Evolutionary conservation across 306 rosid species (phyloP).

Genomic region (Castanea crenata): DNA sequence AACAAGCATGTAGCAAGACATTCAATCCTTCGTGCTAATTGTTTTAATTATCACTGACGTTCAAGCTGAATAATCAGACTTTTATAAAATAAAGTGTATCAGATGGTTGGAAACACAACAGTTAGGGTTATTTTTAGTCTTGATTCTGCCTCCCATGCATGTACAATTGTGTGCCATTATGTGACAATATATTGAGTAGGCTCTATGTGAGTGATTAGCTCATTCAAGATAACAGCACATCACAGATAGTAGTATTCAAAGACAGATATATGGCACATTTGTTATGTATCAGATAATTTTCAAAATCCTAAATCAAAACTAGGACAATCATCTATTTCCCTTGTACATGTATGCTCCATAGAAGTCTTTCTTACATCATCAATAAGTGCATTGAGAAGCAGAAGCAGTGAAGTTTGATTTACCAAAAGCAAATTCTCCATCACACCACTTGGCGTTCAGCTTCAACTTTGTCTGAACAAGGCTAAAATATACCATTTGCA

Average conservation of each 20-base stretch:
- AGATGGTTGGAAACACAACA: not conserved
- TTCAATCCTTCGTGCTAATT: not conserved
- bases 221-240: no score
- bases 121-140: not conserved
- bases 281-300: conserved; percentile 17
- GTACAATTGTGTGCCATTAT: not conserved
- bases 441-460: conserved; percentile 23
- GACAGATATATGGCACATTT: no score
- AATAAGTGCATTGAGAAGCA: conserved; percentile 24
- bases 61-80: not conserved
- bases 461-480: conserved; percentile 34
- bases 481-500: conserved; percentile 25
- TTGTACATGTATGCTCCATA: conserved; percentile 34
- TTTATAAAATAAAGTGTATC: not conserved
- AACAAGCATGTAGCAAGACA: not conserved
- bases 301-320: conserved; percentile 83
- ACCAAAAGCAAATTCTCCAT: conserved; percentile 24
- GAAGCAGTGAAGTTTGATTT: conserved; percentile 15
- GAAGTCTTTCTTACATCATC: conserved; percentile 25
- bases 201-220: no score
- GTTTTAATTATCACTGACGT: not conserved
- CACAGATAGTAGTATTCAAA: no score
- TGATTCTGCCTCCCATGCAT: not conserved
- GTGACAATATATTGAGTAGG: no score
- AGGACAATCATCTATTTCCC: conserved; percentile 38